Base-by-base conservation (phyloP, 108 stramenopile species). In the Skeletonema menzelii region DNA sequence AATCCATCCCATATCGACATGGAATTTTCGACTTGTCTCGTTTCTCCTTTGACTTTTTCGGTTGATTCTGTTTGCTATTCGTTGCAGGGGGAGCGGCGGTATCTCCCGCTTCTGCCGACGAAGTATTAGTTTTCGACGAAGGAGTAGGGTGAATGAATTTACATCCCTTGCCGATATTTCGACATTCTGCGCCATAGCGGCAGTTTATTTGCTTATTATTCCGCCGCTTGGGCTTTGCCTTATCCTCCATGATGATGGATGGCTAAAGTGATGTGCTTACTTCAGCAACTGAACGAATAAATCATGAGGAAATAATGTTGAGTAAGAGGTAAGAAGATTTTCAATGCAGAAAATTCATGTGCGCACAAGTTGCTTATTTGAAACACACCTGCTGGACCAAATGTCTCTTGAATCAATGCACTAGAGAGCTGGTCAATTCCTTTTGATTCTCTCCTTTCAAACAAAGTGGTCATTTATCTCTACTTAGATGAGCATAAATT, bases 1-100 rank as follows among this genome's bases (percentile, higher is more conserved):
- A 65, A 44, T 35, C 42, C 65, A 65, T 65, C 42, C 44, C 65
- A 30, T 65, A 65, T 8, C 65, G 65, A 44, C 65, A 65, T 2
- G 42, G 65, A 28, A 49, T 65, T 65, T 65, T 65, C 8, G 65
- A 65, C 24, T 44, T 44, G 20, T 42, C 22, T 20, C 42, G 24
- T 13, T 65, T 49, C 27, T 26, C 14, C 1, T 20, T 28, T 26
- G 42, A 11, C 15, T 46, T 65, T 32, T 32, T 32, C 31, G 31
- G 7, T 49, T 19, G 15, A 5, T 65, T 47, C 13, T 65, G 20
- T 14, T 37, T 27, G 8, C 0, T 64, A 26, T 47, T 65, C n/a
- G 28, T 30, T n/a, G 42, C 10, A n/a, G 65, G 2, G 30, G 46
- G 3, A 13, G 64, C 8, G 15, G 46, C 12, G 22, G 1, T 8